phyloP scores from a whole-genome alignment of 116 monocot species.

The Zostera marina region DNA sequence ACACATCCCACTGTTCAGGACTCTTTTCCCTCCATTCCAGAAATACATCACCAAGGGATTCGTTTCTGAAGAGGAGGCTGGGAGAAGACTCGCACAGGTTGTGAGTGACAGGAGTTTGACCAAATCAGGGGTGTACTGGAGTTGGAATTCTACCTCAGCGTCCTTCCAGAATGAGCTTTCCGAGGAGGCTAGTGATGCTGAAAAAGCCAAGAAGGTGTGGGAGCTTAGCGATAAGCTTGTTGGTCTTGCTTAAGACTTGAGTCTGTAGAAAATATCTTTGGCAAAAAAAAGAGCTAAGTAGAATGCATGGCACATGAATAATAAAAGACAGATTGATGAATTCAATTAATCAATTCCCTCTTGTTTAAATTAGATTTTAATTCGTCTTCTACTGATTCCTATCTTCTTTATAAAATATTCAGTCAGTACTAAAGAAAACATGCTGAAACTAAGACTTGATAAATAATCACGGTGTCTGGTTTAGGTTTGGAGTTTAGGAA shows the following conservation, averaged over 20 bases:
- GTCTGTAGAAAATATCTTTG: too few relatives aligned
- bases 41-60: slow-evolving; percentile 94
- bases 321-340: too few relatives aligned
- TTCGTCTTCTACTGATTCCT: too few relatives aligned
- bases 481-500: too few relatives aligned
- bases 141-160: slow-evolving; percentile 82
- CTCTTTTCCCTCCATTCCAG: slow-evolving; percentile 97
- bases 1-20: slow-evolving; percentile 80
- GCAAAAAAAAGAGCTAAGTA: too few relatives aligned
- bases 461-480: too few relatives aligned
- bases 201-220: slow-evolving; percentile 77
- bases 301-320: too few relatives aligned
- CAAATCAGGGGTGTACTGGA: slow-evolving; percentile 96
- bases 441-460: too few relatives aligned
- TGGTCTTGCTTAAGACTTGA: slow-evolving; percentile 27
- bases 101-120: slow-evolving; percentile 73
- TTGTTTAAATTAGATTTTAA: too few relatives aligned
- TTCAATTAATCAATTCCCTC: too few relatives aligned
- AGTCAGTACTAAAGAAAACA: too few relatives aligned
- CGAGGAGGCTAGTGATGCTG: slow-evolving; percentile 64
- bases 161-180: slow-evolving; percentile 90
- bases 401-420: too few relatives aligned
- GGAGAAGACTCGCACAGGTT: slow-evolving; percentile 92
- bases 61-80: slow-evolving; percentile 92
- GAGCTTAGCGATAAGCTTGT: slow-evolving; percentile 75